A percentile compares a stretch with the other conserved stretches of the same genome.
phyloP scores from a whole-genome alignment of 495 filamentous ascomycete species.

The Aspergillus sparsus region DNA sequence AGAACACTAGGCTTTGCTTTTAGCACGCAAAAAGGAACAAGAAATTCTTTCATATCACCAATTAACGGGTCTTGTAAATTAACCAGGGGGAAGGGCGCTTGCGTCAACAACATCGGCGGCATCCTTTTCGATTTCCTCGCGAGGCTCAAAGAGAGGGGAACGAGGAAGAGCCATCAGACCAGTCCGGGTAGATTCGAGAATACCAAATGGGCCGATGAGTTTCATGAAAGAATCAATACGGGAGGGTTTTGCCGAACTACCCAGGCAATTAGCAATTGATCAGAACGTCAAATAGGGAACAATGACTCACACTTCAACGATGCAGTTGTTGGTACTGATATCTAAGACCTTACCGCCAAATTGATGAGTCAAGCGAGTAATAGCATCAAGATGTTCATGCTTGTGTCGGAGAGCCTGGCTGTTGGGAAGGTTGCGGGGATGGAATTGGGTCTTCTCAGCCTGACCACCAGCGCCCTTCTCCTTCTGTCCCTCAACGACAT shows the following conservation, averaged over 20 bases:
- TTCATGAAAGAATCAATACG: conserved; percentile 98
- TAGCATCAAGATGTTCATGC: conserved; percentile 92
- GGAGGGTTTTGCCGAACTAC: conserved; percentile 84
- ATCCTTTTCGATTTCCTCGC: conserved; percentile 74
- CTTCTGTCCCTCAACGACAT: conserved; percentile 35
- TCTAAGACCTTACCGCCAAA: conserved; percentile 97
- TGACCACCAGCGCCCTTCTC: conserved; percentile 29
- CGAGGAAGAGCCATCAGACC: conserved; percentile 95
- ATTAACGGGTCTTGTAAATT: conserved; percentile 33
- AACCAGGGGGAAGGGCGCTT: conserved; percentile 90
- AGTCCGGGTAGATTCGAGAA: conserved; percentile 91
- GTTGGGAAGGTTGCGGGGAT: conserved; percentile 78
- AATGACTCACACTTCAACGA: conserved; percentile 85
- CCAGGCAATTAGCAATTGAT: conserved; percentile 5
- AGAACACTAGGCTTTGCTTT: not conserved
- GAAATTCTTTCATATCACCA: conserved; percentile 15
- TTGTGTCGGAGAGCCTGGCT: conserved; percentile 92
- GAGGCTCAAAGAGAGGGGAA: conserved; percentile 76
- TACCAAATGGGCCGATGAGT: conserved; percentile 91
- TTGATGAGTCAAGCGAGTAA: conserved; percentile 94
- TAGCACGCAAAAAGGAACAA: not conserved
- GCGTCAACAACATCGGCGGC: conserved; percentile 91
- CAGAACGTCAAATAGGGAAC: not conserved
- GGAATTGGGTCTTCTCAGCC: conserved; percentile 57
- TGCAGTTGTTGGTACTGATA: conserved; percentile 97